Conservation (phyloP, 768 basidiomycete species). For the Mycena capillaripes region DNA sequence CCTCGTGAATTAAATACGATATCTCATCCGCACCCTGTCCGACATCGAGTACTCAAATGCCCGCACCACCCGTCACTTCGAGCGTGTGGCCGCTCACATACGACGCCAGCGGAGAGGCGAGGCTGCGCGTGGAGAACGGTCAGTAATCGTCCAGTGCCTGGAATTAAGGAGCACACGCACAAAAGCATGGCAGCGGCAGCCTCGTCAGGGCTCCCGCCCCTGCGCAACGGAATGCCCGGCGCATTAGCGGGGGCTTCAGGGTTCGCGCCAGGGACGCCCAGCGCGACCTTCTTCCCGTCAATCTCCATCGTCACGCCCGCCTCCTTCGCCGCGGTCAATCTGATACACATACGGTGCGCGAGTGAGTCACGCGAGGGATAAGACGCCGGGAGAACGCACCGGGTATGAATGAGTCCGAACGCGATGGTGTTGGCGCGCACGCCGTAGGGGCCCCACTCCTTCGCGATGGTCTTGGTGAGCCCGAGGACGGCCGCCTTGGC, state of each 20-base stretch:
- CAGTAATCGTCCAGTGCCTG: neutral
- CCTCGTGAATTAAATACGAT: too few relatives aligned
- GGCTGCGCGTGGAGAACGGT: constrained; percentile 54
- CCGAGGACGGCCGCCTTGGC: constrained; percentile 86
- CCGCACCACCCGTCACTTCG: constrained; percentile 86
- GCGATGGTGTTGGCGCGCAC: constrained; percentile 89
- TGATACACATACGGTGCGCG: constrained; percentile 38
- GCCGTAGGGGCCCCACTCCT: constrained; percentile 89
- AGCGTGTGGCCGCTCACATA: constrained; percentile 89
- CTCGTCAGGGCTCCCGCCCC: constrained; percentile 80
- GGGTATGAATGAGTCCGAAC: constrained; percentile 82
- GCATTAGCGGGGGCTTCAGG: constrained; percentile 50
- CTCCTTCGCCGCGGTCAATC: constrained; percentile 86
- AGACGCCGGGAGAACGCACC: constrained; percentile 54
- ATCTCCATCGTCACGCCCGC: constrained; percentile 82
- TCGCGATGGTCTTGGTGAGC: constrained; percentile 87
- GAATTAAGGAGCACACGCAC: constrained; percentile 60
- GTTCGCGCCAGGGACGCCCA: constrained; percentile 79
- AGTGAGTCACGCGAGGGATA: neutral
- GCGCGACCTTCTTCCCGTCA: constrained; percentile 85
- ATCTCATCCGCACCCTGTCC: too few relatives aligned
- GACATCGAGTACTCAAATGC: constrained; percentile 61
- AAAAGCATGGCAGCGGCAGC: constrained; percentile 83
- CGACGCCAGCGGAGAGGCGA: constrained; percentile 82
- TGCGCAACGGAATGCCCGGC: constrained; percentile 70